Base-by-base conservation (phyloP, 2,329 filamentous ascomycete genomes). In the Xylariales sp. region DNA sequence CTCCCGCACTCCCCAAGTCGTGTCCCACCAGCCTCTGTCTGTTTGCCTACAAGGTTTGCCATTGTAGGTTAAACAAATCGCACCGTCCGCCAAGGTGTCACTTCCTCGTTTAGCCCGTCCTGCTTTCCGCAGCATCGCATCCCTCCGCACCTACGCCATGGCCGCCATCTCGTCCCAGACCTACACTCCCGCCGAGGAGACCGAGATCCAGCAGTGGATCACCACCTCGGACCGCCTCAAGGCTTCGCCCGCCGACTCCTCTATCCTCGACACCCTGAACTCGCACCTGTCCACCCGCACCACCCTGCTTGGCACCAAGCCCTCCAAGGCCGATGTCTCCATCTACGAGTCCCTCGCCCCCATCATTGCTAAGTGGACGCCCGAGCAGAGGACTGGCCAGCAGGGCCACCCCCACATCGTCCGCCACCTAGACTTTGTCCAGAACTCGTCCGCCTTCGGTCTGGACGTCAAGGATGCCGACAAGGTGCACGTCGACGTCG, bases 381-480 rank as follows among this genome's bases (percentile, higher is more conserved):
- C 84, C 32, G 89, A 96, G 67, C 80, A 95, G 74, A 81, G 87
- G 57, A 95, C 91, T 16, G 91, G 91, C 45, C 81, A 95, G 69
- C 76, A 88, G 47, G 91, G 91, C 44, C 84, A 85, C 62, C 90
- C 94, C 46, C 83, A 97, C 66, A 85, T 97, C 49, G 87, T 96
- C 41, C 87, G 91, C 49, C 85, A 88, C 61, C 66, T 96, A 56
- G 91, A 96, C 68, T 95, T 96, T 60, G 87, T 97, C 47, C 91
- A 97, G 72, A 95, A 95, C 69, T 84, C 86, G 32, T 71, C 81
- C 31, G 74, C 94, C 45, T 83, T 83, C 47, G 82, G 74, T 14
- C 72, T 95, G 43, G 75, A 77, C 44, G 67, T 95, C 48, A 70
- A 74, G 44, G 78, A 83, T 12, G 72, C 67, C 37, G 81, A 93